These are phyloP conservation scores for Microstegium vimineum DNA, from an alignment of 176 grass and related monocot genomes.

Conservation along the genomic window DNA sequence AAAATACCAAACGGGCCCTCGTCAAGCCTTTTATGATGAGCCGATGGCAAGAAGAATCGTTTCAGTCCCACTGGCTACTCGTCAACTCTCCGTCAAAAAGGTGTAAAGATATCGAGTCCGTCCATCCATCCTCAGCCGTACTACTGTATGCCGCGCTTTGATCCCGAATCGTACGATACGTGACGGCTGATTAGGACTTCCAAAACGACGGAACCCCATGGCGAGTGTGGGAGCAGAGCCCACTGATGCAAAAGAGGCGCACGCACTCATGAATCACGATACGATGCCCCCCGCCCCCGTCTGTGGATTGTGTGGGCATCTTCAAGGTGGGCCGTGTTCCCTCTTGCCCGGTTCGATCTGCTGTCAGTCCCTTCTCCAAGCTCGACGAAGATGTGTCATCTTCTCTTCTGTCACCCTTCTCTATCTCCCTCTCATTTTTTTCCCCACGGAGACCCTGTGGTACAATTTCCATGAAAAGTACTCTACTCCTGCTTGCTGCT, in stretches of 20 bases:
- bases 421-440: too few relatives aligned
- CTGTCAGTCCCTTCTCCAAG: too few relatives aligned
- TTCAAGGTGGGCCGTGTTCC: too few relatives aligned
- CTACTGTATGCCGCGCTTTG: not conserved
- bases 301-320: too few relatives aligned
- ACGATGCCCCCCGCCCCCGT: not conserved
- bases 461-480: not conserved
- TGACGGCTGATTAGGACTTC: not conserved
- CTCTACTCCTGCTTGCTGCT: too few relatives aligned
- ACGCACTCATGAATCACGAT: not conserved
- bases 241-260: not conserved
- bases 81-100: constrained; percentile 8
- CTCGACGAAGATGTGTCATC: too few relatives aligned
- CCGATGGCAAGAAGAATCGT: not conserved
- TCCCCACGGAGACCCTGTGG: not conserved
- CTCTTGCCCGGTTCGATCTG: too few relatives aligned
- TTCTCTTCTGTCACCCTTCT: not conserved
- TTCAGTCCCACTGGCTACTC: not conserved
- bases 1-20: too few relatives aligned
- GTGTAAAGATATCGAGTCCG: not conserved
- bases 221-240: not conserved
- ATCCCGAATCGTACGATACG: not conserved
- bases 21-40: not conserved
- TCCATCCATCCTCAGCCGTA: not conserved
- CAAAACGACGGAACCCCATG: not conserved